Base-by-base conservation (phyloP, 176 grass and related monocot genomes). In the Hsuehochloa calcarea region DNA sequence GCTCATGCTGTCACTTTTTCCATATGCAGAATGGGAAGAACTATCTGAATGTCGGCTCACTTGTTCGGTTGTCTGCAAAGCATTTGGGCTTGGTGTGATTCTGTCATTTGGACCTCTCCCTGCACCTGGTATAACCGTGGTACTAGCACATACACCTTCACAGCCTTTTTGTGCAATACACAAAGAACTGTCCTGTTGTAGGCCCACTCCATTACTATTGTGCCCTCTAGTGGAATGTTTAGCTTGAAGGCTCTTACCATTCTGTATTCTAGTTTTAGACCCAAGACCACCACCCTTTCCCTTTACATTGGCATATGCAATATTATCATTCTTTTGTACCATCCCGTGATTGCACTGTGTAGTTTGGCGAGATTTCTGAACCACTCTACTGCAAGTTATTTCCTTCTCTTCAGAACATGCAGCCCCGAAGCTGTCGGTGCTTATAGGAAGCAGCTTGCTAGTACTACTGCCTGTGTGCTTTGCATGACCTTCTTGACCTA, bases 251-350 rank as follows among this genome's bases (percentile, higher is more conserved):
- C 10, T 85, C 68, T 23, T 79, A 63, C 85, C 40, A 31, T 81
- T 94, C 41, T 84, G 81, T 44, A 74, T 39, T 63, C 61, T 34
- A 85, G 55, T 82, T 81, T 86, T 74, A 89, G 60, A 86, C 39
- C n/a, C 51, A 14, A 23, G 3, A 25, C 9, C 40, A 38, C 29
- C 16, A 44, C 12, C 17, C 40, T 67, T 77, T 17, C 58, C 62
- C 59, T 90, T 86, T 66, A 78, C 77, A 78, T 17, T 50, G 11
- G 3, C 46, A 49, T 49, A 49, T 14, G 46, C 46, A 49, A 5
- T 49, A 49, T 49, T 49, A 49, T 49, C 46, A 49, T 49, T 49
- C 46, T 49, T 49, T 49, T 49, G 13, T 49, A 49, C 0, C 13
- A 15, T 49, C 46, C 40, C 39, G 79, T 85, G 60, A 65, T 82